These are phyloP conservation scores for Phoenix dactylifera DNA, from an alignment of 176 grass and related monocot genomes.

Conservation along the genomic window DNA sequence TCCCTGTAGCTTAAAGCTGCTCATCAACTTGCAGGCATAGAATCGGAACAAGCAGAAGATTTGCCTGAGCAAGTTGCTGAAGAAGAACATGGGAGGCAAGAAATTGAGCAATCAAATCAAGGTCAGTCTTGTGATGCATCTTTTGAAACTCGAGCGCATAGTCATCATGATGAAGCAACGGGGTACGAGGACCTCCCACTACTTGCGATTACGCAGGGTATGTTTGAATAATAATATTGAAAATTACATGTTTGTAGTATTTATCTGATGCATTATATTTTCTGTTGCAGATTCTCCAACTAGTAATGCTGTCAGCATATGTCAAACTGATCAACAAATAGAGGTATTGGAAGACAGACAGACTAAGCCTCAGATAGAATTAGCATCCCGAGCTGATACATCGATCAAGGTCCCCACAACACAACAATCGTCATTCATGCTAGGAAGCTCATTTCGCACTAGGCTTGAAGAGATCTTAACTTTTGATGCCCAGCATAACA, in stretches of 20 bases:
- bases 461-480: background rate
- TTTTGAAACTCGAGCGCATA: constrained; percentile 11
- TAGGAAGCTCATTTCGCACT: background rate
- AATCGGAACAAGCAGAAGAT: no score
- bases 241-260: background rate
- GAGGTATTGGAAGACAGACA: background rate
- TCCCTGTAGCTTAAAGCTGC: no score
- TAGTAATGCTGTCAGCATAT: background rate
- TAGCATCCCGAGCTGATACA: background rate
- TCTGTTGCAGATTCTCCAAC: constrained; percentile 14
- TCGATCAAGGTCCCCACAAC: background rate
- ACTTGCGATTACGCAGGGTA: background rate
- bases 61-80: background rate
- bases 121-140: background rate
- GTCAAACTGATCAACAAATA: background rate
- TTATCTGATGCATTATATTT: constrained; percentile 4
- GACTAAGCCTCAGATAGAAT: background rate
- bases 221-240: no score
- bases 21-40: no score
- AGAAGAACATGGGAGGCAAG: constrained; percentile 10
- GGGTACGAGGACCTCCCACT: constrained; percentile 1
- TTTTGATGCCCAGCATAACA: background rate
- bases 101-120: constrained; percentile 18
- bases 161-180: constrained; percentile 9
- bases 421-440: no score